Evolutionary conservation across 768 basidiomycete genomes (phyloP).

Genomic region (Clathrus columnatus): DNA sequence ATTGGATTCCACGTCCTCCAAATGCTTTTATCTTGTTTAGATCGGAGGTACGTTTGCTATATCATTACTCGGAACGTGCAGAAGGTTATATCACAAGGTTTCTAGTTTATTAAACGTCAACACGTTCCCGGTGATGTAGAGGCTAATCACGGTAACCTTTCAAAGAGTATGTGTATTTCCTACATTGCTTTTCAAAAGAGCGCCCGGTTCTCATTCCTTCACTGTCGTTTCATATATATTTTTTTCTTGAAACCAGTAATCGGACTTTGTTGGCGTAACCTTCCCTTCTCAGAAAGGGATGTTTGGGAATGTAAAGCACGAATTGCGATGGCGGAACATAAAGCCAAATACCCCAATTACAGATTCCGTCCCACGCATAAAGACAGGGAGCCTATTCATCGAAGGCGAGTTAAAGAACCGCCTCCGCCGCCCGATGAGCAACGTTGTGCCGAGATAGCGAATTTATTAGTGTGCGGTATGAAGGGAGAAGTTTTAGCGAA

Average conservation of each 20-base stretch:
- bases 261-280: conserved; percentile 71
- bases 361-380: conserved; percentile 49
- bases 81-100: not conserved
- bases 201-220: not conserved
- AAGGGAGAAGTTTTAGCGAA: conserved; percentile 51
- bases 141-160: conserved; percentile 75
- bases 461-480: conserved; percentile 57
- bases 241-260: not conserved
- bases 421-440: conserved; percentile 24
- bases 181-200: no score
- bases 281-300: conserved; percentile 56
- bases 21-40: conserved; percentile 85
- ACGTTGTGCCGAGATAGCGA: conserved; percentile 60
- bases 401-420: conserved; percentile 41
- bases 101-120: conserved; percentile 8
- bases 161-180: conserved; percentile 38
- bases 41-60: conserved; percentile 49
- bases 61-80: conserved; percentile 2
- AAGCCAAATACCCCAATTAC: conserved; percentile 72
- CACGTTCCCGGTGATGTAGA: conserved; percentile 71
- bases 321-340: conserved; percentile 64
- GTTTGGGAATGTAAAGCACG: conserved; percentile 71
- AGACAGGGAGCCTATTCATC: conserved; percentile 25
- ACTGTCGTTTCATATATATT: not conserved
- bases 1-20: conserved; percentile 74